These are phyloP conservation scores for Starmera stellimalicola DNA, from an alignment of 1,139 yeast genomes.

Conservation along the genomic window DNA sequence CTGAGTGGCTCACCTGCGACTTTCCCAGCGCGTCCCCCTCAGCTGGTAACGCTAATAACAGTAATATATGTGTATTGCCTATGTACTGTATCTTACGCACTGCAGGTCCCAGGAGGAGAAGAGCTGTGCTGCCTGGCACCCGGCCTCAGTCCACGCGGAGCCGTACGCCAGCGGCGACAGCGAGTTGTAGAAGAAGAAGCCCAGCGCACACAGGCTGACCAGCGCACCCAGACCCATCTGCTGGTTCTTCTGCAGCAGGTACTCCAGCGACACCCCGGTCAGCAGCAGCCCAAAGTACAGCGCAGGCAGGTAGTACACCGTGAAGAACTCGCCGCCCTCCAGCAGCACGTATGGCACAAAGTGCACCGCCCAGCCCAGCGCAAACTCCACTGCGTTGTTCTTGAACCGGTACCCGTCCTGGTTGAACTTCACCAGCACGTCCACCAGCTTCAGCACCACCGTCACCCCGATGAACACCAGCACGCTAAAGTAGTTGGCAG, in stretches of 20 bases:
- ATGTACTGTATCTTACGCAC: slow-evolving; percentile 31
- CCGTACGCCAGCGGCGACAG: slow-evolving; percentile 42
- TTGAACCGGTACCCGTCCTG: slow-evolving; percentile 8
- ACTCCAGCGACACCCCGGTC: slow-evolving; percentile 41
- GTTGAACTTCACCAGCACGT: slow-evolving; percentile 5
- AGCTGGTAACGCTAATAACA: too few relatives aligned
- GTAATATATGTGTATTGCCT: too few relatives aligned
- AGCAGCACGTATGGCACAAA: slow-evolving; percentile 39
- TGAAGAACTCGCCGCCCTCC: slow-evolving; percentile 43
- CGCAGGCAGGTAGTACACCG: slow-evolving; percentile 54
- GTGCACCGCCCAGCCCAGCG: slow-evolving; percentile 51
- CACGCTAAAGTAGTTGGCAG: slow-evolving; percentile 37
- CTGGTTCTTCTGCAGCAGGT: slow-evolving; percentile 23
- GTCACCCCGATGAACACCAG: slow-evolving; percentile 14
- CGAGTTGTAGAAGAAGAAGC: slow-evolving; percentile 29
- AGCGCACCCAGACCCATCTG: slow-evolving; percentile 24
- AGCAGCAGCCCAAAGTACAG: slow-evolving; percentile 49
- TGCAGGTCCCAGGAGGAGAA: slow-evolving; percentile 38
- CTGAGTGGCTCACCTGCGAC: too few relatives aligned
- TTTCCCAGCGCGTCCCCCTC: too few relatives aligned
- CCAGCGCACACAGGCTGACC: slow-evolving; percentile 20
- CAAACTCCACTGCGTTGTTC: slow-evolving; percentile 31
- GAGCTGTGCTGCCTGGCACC: slow-evolving; percentile 31
- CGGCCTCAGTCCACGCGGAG: slow-evolving; percentile 37
- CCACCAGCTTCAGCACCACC: slow-evolving; percentile 6